phyloP scores from a whole-genome alignment of 768 basidiomycete species.

The Rhodotorula paludigena region DNA sequence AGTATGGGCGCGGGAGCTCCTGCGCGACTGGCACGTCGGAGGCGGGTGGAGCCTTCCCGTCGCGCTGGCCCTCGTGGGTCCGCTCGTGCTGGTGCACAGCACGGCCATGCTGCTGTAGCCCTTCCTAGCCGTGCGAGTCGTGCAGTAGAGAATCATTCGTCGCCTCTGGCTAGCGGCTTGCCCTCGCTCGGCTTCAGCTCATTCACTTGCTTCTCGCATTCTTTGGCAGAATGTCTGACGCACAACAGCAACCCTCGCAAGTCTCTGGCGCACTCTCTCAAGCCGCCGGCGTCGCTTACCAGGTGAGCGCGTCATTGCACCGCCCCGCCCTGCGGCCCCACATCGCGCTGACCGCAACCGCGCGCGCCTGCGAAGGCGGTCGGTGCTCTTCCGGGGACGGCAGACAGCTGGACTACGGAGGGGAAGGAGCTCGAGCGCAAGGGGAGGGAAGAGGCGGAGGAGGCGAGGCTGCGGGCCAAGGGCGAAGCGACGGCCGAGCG shows the following conservation, averaged over 20 bases:
- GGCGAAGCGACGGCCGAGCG: background rate
- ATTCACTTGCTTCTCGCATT: background rate
- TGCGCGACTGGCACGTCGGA: constrained; percentile 66
- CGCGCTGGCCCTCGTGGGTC: constrained; percentile 50
- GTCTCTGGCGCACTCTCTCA: constrained; percentile 13
- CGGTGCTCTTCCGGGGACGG: background rate
- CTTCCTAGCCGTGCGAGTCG: too few relatives aligned
- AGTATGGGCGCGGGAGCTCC: constrained; percentile 8
- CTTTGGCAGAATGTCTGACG: background rate
- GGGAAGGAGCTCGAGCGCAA: constrained; percentile 4
- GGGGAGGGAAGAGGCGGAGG: constrained; percentile 2
- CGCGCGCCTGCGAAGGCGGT: background rate
- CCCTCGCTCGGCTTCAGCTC: background rate
- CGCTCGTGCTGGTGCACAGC: constrained; percentile 48
- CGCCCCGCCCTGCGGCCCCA: background rate
- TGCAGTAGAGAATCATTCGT: too few relatives aligned
- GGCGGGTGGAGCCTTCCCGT: constrained; percentile 74
- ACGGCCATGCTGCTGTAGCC: constrained; percentile 47
- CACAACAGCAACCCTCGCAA: constrained; percentile 2
- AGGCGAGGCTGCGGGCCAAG: background rate
- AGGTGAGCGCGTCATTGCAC: constrained; percentile 6
- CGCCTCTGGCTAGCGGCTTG: too few relatives aligned
- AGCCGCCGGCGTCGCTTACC: constrained; percentile 12
- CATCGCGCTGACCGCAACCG: background rate
- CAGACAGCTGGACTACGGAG: constrained; percentile 5